phyloP scores from a whole-genome alignment of 805 yeast species.

The Schizosaccharomyces osmophilus region DNA sequence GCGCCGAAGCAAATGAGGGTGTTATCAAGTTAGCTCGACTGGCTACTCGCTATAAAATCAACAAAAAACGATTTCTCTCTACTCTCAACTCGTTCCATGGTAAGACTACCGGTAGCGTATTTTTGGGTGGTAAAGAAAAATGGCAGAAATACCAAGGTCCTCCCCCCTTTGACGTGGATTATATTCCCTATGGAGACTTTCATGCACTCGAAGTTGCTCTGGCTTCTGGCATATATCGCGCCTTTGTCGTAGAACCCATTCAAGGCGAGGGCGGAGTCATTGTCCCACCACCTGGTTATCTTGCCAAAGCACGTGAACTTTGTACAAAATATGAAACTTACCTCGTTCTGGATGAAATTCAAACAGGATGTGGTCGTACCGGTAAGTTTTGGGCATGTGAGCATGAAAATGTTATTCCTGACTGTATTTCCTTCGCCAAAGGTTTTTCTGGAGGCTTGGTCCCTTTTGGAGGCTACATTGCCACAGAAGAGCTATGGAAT shows the following conservation, averaged over 20 bases:
- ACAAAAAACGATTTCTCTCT: background rate
- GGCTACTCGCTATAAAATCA: background rate
- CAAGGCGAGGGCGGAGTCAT: constrained; percentile 81
- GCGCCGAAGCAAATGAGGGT: background rate
- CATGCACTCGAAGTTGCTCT: background rate
- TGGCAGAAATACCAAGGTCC: background rate
- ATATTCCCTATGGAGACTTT: background rate
- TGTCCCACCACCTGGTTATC: background rate
- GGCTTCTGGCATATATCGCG: constrained; percentile 13
- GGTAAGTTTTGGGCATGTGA: constrained; percentile 83
- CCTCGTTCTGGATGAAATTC: constrained; percentile 87
- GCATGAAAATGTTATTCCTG: constrained; percentile 69
- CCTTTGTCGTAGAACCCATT: constrained; percentile 77
- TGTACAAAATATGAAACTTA: constrained; percentile 62
- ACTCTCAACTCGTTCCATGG: background rate
- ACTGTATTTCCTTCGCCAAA: constrained; percentile 70
- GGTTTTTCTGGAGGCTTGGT: constrained; percentile 87
- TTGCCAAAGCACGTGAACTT: background rate
- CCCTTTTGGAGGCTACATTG: constrained; percentile 76
- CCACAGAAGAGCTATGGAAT: constrained; percentile 34
- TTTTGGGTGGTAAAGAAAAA: background rate
- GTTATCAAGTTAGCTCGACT: background rate
- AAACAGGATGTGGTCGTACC: constrained; percentile 92
- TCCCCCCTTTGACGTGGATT: background rate
- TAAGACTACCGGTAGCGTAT: background rate